Evolutionary conservation across 148 eudicot genomes (phyloP).

Genomic region (Persicaria tinctoria): DNA sequence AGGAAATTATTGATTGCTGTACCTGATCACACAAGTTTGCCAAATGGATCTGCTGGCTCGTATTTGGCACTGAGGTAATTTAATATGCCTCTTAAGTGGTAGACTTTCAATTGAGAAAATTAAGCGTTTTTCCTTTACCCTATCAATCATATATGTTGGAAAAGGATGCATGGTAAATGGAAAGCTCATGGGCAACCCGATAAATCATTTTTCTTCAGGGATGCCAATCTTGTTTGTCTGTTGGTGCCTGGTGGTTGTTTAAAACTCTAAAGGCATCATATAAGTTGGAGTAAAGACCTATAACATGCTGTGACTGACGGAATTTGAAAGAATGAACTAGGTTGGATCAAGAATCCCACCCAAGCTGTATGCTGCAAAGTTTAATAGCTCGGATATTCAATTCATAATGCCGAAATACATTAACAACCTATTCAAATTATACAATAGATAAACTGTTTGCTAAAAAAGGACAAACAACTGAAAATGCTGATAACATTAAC

Average conservation of each 20-base stretch:
- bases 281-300: not conserved
- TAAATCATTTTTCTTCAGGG: not conserved
- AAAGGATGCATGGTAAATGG: not conserved
- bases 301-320: not conserved
- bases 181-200: not conserved
- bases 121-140: not conserved
- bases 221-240: not conserved
- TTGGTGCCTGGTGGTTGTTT: not conserved
- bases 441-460: too few species aligned
- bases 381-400: too few species aligned
- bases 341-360: too few species aligned
- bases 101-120: not conserved
- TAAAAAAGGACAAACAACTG: too few species aligned
- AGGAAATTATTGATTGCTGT: slow-evolving; percentile 29
- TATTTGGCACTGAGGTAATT: slow-evolving; percentile 49
- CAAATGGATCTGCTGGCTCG: slow-evolving; percentile 31
- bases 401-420: too few species aligned
- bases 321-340: too few species aligned
- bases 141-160: not conserved
- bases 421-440: too few species aligned
- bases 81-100: not conserved
- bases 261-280: not conserved
- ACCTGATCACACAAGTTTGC: slow-evolving; percentile 27
- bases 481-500: too few species aligned
- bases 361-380: too few species aligned